Evolutionary conservation across 345 rosid species (phyloP).

Genomic region (Arabidopsis suecica): DNA sequence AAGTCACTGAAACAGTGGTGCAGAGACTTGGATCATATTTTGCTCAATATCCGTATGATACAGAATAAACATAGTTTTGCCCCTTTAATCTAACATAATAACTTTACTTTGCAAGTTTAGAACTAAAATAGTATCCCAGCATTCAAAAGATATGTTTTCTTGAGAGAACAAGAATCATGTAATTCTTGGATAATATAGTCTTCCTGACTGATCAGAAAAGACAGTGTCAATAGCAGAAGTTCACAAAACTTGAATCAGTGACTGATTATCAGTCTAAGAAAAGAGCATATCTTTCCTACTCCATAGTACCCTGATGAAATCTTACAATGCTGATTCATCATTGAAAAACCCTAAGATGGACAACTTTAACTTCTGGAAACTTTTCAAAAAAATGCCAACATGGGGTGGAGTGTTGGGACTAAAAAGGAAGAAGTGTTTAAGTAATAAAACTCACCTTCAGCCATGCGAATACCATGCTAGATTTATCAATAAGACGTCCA

Average conservation of each 20-base stretch:
- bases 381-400: constrained; percentile 29
- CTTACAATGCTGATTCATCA: constrained; percentile 24
- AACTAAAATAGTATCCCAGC: constrained; percentile 7
- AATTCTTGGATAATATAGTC: not conserved
- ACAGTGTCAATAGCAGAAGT: constrained; percentile 27
- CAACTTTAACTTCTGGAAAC: constrained; percentile 23
- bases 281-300: constrained; percentile 19
- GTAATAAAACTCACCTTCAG: constrained; percentile 56
- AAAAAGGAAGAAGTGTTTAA: constrained; percentile 12
- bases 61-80: constrained; percentile 21
- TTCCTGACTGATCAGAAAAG: constrained; percentile 18
- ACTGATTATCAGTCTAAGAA: not conserved
- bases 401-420: constrained; percentile 5
- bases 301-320: constrained; percentile 18
- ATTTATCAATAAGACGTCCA: constrained; percentile 81
- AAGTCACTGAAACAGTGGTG: not conserved
- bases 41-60: constrained; percentile 14
- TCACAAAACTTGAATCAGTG: not conserved
- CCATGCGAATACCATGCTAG: constrained; percentile 76
- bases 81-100: not conserved
- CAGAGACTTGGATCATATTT: constrained; percentile 23
- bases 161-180: constrained; percentile 6
- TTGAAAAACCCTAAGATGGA: not conserved
- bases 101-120: constrained; percentile 5
- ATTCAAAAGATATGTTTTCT: not conserved